These are phyloP conservation scores for Fusarium sp. DNA, from an alignment of 2,329 filamentous ascomycete genomes.

Conservation along the genomic window DNA sequence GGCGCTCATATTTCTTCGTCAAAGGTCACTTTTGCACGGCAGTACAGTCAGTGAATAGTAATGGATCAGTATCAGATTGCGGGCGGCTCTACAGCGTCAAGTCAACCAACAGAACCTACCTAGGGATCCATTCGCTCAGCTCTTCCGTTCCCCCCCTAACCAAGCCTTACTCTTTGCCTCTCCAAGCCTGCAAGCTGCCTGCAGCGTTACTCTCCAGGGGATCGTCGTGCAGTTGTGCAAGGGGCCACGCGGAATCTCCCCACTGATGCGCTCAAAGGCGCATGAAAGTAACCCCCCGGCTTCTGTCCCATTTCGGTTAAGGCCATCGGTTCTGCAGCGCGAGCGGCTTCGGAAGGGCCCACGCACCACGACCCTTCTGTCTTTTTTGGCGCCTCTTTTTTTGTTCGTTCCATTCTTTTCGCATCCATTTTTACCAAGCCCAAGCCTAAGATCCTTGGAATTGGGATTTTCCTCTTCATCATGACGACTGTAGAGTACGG, in stretches of 20 bases:
- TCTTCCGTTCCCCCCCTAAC: slow-evolving; percentile 11
- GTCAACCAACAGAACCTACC: neutral
- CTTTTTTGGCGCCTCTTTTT: slow-evolving; percentile 4
- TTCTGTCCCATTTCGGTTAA: neutral
- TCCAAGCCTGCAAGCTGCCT: slow-evolving; percentile 5
- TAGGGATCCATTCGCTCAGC: slow-evolving; percentile 25
- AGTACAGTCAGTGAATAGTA: neutral
- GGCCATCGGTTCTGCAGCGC: neutral
- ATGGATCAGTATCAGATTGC: slow-evolving; percentile 27
- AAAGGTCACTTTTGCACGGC: neutral
- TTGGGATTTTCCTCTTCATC: slow-evolving; percentile 43
- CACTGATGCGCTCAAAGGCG: slow-evolving; percentile 12
- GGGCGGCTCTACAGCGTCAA: slow-evolving; percentile 34
- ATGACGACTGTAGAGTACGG: slow-evolving; percentile 27
- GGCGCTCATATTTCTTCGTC: slow-evolving; percentile 11
- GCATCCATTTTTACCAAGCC: neutral
- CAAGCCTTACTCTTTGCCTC: slow-evolving; percentile 28
- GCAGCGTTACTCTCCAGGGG: slow-evolving; percentile 24
- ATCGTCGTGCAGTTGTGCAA: slow-evolving; percentile 16
- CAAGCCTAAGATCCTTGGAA: slow-evolving; percentile 37
- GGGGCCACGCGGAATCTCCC: slow-evolving; percentile 10
- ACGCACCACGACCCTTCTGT: slow-evolving; percentile 21
- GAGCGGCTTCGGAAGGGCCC: slow-evolving; percentile 16
- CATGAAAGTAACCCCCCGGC: neutral
- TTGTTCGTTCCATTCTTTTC: slow-evolving; percentile 7